phyloP scores from a whole-genome alignment of 768 basidiomycete genomes.

The button mushroom (Agaricus bisporus) region DNA sequence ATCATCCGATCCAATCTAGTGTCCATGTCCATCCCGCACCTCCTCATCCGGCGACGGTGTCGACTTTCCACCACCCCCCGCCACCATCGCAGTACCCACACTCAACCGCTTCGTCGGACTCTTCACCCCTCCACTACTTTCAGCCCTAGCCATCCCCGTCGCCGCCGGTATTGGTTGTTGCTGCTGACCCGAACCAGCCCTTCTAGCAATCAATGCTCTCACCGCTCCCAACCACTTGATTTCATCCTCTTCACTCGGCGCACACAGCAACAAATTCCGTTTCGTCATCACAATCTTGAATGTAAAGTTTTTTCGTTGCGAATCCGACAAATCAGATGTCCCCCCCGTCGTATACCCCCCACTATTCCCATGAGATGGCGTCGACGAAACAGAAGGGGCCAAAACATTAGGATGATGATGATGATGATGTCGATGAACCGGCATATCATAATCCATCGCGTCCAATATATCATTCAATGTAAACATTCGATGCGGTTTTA shows the following conservation, averaged over 20 bases:
- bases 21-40: neutral
- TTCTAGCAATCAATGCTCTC: slow-evolving; percentile 80
- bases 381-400: slow-evolving; percentile 27
- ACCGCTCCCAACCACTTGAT: slow-evolving; percentile 97
- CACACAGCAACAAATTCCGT: slow-evolving; percentile 81
- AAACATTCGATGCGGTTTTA: slow-evolving; percentile 83
- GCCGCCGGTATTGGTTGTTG: neutral
- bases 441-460: slow-evolving; percentile 82
- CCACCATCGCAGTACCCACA: slow-evolving; percentile 26
- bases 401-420: slow-evolving; percentile 31
- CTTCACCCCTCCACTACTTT: slow-evolving; percentile 31
- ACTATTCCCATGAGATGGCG: slow-evolving; percentile 13
- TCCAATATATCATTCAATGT: slow-evolving; percentile 83
- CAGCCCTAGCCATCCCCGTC: neutral
- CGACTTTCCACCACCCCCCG: slow-evolving; percentile 7
- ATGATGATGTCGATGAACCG: slow-evolving; percentile 43
- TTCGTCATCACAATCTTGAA: slow-evolving; percentile 98
- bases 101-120: slow-evolving; percentile 43
- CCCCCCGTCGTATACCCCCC: slow-evolving; percentile 22
- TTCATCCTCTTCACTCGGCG: slow-evolving; percentile 96
- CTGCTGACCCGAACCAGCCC: slow-evolving; percentile 39
- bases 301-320: slow-evolving; percentile 43
- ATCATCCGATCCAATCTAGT: neutral
- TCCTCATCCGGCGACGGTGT: neutral
- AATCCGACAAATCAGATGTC: slow-evolving; percentile 14